phyloP scores from a whole-genome alignment of 2,329 filamentous ascomycete genomes.

The Cladosporium sp. region DNA sequence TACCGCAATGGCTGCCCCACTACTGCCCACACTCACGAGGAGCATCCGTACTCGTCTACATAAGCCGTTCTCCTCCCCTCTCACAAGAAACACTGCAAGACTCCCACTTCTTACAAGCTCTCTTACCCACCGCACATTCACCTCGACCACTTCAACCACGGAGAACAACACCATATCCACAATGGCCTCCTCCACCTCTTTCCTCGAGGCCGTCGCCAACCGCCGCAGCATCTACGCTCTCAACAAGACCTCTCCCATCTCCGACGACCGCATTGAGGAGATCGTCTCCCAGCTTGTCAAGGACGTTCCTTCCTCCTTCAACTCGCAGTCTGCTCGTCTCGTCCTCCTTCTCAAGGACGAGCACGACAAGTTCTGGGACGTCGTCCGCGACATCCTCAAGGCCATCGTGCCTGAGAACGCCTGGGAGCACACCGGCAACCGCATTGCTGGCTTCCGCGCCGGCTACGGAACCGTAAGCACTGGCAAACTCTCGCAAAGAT shows the following conservation, averaged over 20 bases:
- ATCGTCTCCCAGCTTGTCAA: constrained; percentile 58
- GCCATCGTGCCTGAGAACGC: constrained; percentile 62
- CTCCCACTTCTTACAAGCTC: not conserved
- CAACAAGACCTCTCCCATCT: constrained; percentile 60
- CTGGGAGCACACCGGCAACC: constrained; percentile 53
- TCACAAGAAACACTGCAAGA: not conserved
- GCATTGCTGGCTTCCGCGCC: constrained; percentile 59
- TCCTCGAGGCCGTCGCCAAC: constrained; percentile 62
- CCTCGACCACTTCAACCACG: constrained; percentile 13
- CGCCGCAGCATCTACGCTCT: constrained; percentile 56
- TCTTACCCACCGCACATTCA: not conserved
- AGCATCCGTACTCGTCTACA: not conserved
- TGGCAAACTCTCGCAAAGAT: no score
- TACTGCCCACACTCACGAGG: constrained; percentile 3
- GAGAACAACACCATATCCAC: constrained; percentile 18
- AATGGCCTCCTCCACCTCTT: constrained; percentile 38
- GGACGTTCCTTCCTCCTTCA: constrained; percentile 77
- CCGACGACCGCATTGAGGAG: constrained; percentile 65
- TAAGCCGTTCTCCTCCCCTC: not conserved
- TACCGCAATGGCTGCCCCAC: constrained; percentile 8
- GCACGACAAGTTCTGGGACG: constrained; percentile 84
- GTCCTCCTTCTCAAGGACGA: constrained; percentile 76
- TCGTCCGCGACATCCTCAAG: constrained; percentile 62
- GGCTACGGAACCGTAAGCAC: constrained; percentile 71
- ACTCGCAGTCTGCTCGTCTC: constrained; percentile 76